Evolutionary conservation across 225 moss, liverwort and hornwort genomes (phyloP).

Genomic region (Physcomitrium patens): DNA sequence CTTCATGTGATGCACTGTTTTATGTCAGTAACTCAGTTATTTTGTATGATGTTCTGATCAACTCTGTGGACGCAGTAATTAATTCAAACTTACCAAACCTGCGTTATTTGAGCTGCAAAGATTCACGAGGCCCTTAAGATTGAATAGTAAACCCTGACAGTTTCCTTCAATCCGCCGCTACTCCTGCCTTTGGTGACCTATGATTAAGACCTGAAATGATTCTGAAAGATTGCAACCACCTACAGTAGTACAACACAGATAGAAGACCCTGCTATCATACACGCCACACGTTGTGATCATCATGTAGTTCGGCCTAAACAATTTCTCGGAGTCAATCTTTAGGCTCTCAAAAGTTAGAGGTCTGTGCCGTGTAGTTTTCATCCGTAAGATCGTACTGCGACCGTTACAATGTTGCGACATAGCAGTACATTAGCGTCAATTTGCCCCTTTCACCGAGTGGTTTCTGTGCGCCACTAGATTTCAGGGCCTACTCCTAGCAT

Average conservation of each 20-base stretch:
- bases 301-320: slow-evolving; percentile 23
- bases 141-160: not conserved
- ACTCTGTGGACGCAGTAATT: not conserved
- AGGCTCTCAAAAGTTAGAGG: slow-evolving; percentile 2
- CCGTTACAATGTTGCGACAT: not conserved
- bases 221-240: slow-evolving; percentile 20
- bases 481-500: too few relatives aligned
- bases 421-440: slow-evolving; percentile 36
- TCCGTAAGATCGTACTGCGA: slow-evolving; percentile 18
- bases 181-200: too few relatives aligned
- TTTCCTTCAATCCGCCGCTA: not conserved
- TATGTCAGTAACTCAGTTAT: too few relatives aligned
- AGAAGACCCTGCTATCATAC: slow-evolving; percentile 17
- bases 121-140: not conserved
- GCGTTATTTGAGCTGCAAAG: not conserved
- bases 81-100: not conserved
- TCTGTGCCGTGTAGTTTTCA: slow-evolving; percentile 24
- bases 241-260: slow-evolving; percentile 22
- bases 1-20: too few relatives aligned
- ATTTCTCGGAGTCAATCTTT: slow-evolving; percentile 19
- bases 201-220: not conserved
- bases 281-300: slow-evolving; percentile 24
- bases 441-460: not conserved
- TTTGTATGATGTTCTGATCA: not conserved
- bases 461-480: too few relatives aligned